These are phyloP conservation scores for Pseudogymnoascus sp. DNA, from an alignment of 2,329 filamentous ascomycete species.

Conservation along the genomic window DNA sequence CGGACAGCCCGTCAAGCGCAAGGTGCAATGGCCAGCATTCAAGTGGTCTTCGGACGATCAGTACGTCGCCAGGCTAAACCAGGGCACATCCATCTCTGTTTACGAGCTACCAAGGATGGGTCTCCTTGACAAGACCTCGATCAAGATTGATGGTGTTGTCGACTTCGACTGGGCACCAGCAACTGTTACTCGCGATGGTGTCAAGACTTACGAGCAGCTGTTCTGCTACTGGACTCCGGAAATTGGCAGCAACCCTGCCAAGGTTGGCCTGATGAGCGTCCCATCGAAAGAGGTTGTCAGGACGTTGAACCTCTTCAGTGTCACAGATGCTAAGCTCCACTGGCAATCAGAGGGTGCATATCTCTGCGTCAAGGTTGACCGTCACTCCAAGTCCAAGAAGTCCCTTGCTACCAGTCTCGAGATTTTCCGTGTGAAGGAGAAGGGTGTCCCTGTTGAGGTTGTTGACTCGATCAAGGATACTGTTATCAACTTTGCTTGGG, in stretches of 20 bases:
- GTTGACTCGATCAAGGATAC: conserved; percentile 97
- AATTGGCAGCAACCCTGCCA: conserved; percentile 94
- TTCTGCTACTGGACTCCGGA: conserved; percentile 99
- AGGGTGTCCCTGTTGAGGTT: conserved; percentile 96
- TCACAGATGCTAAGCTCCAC: conserved; percentile 94
- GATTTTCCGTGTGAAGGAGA: conserved; percentile 95
- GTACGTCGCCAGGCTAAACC: conserved; percentile 87
- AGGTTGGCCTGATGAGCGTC: conserved; percentile 92
- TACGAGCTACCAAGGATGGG: conserved; percentile 88
- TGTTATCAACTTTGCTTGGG: conserved; percentile 99
- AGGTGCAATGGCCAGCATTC: conserved; percentile 97
- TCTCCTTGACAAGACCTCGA: conserved; percentile 77
- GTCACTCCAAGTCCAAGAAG: conserved; percentile 99
- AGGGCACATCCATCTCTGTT: conserved; percentile 80
- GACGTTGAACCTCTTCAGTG: conserved; percentile 95
- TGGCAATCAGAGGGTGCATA: conserved; percentile 95
- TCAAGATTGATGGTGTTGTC: conserved; percentile 94
- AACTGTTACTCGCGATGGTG: conserved; percentile 68
- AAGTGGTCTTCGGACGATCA: conserved; percentile 99
- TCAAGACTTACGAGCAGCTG: conserved; percentile 91
- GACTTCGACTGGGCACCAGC: conserved; percentile 98
- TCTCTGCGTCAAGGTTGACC: conserved; percentile 96
- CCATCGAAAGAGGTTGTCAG: conserved; percentile 91
- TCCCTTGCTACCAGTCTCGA: conserved; percentile 93
- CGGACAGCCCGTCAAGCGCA: conserved; percentile 67